Evolutionary conservation across 108 stramenopile genomes (phyloP).

Genomic region (Aurantiochytrium sp.): DNA sequence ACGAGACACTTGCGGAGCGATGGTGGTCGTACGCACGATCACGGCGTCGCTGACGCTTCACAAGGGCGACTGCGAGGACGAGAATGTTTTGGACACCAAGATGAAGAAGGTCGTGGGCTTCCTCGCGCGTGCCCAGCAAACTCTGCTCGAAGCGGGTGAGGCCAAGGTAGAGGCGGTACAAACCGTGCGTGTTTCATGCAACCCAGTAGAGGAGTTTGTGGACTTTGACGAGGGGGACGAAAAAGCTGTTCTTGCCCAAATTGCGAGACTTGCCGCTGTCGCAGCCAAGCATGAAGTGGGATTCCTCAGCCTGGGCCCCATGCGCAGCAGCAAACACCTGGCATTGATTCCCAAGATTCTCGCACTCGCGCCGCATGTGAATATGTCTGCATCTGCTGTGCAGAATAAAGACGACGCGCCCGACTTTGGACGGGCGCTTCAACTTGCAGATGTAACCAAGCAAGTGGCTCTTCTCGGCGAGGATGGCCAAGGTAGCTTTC

Average conservation of each 20-base stretch:
- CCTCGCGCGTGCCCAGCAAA: neutral
- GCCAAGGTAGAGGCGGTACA: neutral
- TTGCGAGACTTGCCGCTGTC: neutral
- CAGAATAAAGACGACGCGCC: neutral
- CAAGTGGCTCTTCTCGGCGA: neutral
- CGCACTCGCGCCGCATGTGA: neutral
- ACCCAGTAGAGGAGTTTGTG: conserved; percentile 5
- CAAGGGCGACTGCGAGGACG: neutral
- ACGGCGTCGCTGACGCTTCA: neutral
- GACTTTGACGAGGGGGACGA: neutral
- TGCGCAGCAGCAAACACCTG: neutral
- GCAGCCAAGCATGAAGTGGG: neutral
- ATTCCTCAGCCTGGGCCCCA: neutral
- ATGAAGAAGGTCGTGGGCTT: neutral
- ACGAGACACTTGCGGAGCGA: neutral
- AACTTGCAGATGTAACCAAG: neutral
- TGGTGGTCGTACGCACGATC: conserved; percentile 11
- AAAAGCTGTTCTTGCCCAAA: neutral
- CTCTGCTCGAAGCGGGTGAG: neutral
- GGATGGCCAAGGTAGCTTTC: conserved; percentile 15
- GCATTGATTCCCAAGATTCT: neutral
- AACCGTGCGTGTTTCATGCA: conserved; percentile 12
- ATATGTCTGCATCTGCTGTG: neutral
- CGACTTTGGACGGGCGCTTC: neutral
- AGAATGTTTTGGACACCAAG: neutral